A percentile compares a stretch with the other conserved stretches of the same genome.
Evolutionary conservation across 2,329 filamentous ascomycete species (phyloP).

Genomic region (Neonectria punicea): DNA sequence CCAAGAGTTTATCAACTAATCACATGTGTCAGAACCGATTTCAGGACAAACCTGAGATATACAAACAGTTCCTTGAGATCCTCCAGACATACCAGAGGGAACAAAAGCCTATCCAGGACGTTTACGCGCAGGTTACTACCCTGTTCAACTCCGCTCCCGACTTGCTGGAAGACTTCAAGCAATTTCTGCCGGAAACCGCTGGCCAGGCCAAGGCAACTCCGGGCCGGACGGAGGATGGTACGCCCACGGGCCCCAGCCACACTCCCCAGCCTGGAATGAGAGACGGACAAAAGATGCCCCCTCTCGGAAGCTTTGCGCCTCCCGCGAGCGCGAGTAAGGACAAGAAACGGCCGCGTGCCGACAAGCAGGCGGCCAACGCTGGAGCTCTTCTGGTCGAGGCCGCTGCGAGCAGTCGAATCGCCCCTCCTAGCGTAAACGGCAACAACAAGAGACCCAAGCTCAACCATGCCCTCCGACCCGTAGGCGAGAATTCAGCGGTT

Average conservation of each 20-base stretch:
- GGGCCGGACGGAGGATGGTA: conserved; percentile 66
- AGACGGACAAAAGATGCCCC: conserved; percentile 84
- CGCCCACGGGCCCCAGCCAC: conserved; percentile 57
- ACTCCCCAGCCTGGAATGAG: conserved; percentile 65
- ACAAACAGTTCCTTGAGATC: conserved; percentile 99
- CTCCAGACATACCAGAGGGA: conserved; percentile 98
- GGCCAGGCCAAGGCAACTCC: conserved; percentile 62
- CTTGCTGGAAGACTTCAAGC: conserved; percentile 97
- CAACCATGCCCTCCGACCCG: conserved; percentile 72
- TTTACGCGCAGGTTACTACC: conserved; percentile 95
- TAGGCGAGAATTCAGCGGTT: conserved; percentile 69
- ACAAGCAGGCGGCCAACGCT: conserved; percentile 63
- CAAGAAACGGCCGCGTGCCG: conserved; percentile 82
- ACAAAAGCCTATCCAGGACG: conserved; percentile 97
- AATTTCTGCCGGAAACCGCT: conserved; percentile 92
- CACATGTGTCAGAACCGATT: conserved; percentile 81
- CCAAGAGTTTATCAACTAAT: conserved; percentile 30
- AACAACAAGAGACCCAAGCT: conserved; percentile 81
- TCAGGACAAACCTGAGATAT: conserved; percentile 95
- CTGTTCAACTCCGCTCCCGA: conserved; percentile 94
- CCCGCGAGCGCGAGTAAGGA: conserved; percentile 85
- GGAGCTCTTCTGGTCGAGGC: conserved; percentile 57
- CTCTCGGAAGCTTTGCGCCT: conserved; percentile 93
- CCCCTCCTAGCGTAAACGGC: conserved; percentile 48
- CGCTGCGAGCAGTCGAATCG: conserved; percentile 49